A percentile compares a stretch with the other conserved stretches of the same genome.
phyloP scores from a whole-genome alignment of 495 filamentous ascomycete species.

The Copromyces sp. region DNA sequence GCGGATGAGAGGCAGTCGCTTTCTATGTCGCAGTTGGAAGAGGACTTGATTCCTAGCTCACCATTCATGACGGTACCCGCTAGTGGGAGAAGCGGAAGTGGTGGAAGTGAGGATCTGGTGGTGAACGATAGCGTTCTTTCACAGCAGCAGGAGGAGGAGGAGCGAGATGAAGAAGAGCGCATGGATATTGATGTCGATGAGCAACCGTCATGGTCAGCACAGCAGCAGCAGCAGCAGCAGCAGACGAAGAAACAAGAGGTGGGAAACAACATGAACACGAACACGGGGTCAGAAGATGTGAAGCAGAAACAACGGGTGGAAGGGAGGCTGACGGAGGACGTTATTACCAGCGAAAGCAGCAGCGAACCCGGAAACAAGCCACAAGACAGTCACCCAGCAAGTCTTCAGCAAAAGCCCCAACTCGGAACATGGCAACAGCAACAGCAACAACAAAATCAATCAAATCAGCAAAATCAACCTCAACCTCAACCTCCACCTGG shows the following conservation, averaged over 20 bases:
- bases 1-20: neutral
- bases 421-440: neutral
- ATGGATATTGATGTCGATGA: conserved; percentile 1
- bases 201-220: neutral
- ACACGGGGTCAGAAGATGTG: neutral
- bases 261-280: neutral
- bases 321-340: neutral
- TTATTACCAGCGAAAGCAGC: neutral
- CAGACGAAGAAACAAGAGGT: neutral
- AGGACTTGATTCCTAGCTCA: neutral
- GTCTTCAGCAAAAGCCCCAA: neutral
- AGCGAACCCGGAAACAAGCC: neutral
- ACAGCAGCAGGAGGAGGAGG: conserved; percentile 3
- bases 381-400: neutral
- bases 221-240: neutral
- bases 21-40: neutral
- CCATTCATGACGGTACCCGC: neutral
- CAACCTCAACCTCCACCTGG: no score
- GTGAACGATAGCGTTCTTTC: neutral
- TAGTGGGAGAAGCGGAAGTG: neutral
- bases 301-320: no score
- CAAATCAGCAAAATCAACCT: no score
- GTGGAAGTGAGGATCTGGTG: neutral
- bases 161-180: neutral
- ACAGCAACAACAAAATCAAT: neutral